These are phyloP conservation scores for Dactylis glomerata DNA, from an alignment of 176 grass and related monocot genomes.

Conservation along the genomic window DNA sequence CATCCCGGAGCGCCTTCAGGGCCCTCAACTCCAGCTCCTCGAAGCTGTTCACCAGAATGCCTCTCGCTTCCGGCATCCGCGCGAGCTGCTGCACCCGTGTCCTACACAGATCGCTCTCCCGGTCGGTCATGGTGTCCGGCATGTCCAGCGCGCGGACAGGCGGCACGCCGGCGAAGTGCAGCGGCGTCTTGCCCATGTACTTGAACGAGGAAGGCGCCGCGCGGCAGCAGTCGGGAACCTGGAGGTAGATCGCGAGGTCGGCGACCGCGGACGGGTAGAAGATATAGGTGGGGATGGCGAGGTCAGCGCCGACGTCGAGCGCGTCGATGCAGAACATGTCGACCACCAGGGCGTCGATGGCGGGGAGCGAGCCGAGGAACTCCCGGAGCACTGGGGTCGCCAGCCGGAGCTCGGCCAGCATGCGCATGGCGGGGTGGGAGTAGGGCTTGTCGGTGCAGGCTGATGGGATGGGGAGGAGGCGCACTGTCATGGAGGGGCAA, in stretches of 20 bases:
- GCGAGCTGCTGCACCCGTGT: constrained; percentile 26
- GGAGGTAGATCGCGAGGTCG: constrained; percentile 40
- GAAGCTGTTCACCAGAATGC: constrained; percentile 73
- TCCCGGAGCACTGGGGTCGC: constrained; percentile 5
- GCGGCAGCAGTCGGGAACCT: background rate
- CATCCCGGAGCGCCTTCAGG: constrained; percentile 34
- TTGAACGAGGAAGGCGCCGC: constrained; percentile 24
- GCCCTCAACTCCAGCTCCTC: constrained; percentile 57
- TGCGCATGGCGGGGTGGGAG: background rate
- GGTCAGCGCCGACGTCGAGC: constrained; percentile 41
- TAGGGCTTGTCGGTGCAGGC: no score
- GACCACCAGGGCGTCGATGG: constrained; percentile 42
- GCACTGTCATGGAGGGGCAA: constrained; percentile 29
- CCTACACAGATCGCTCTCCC: constrained; percentile 27
- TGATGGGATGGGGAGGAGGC: constrained; percentile 13
- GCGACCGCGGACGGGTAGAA: constrained; percentile 43
- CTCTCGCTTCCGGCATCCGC: constrained; percentile 31
- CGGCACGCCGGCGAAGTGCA: constrained; percentile 49
- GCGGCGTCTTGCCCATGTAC: constrained; percentile 43
- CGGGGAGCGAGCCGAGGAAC: background rate
- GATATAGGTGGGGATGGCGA: constrained; percentile 51
- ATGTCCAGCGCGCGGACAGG: constrained; percentile 44
- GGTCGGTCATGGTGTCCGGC: constrained; percentile 36
- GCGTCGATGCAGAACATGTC: constrained; percentile 72
- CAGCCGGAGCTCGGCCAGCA: background rate